A percentile compares a stretch with the other conserved stretches of the same genome.
Evolutionary conservation across 371 early-diverging fungal genomes (phyloP).

Genomic region (Mortierella sp.): DNA sequence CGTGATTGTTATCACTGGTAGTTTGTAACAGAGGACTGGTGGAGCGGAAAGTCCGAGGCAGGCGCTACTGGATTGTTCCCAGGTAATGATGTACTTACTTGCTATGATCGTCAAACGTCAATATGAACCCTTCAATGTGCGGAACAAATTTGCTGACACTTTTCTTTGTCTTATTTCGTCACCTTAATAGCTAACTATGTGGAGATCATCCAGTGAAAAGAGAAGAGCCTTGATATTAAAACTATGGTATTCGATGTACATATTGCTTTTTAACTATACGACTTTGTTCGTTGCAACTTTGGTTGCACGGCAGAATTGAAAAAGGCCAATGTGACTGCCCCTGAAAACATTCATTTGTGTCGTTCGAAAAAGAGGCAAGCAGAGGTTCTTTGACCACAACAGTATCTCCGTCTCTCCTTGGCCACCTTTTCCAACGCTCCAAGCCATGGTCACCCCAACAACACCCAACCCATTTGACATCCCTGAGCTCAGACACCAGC

Average conservation of each 20-base stretch:
- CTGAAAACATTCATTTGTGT: not conserved
- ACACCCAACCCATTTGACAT: not conserved
- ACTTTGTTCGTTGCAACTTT: too few species aligned
- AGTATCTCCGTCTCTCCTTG: not conserved
- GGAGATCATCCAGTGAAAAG: conserved; percentile 47
- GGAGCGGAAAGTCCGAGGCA: conserved; percentile 81
- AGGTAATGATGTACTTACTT: conserved; percentile 59
- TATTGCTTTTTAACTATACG: too few species aligned
- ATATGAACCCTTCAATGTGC: not conserved
- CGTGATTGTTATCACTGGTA: not conserved
- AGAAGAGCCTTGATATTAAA: not conserved
- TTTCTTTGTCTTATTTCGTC: conserved; percentile 10
- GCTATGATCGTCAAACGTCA: not conserved
- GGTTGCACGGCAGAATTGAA: too few species aligned
- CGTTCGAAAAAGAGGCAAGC: not conserved
- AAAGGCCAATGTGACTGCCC: conserved; percentile 8
- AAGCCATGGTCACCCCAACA: not conserved
- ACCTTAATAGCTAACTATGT: conserved; percentile 67
- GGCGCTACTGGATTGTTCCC: conserved; percentile 83
- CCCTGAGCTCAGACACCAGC: not conserved
- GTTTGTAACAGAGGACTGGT: conserved; percentile 93
- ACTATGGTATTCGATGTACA: not conserved
- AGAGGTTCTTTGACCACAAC: not conserved
- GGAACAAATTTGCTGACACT: not conserved
- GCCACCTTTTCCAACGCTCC: not conserved